Conservation (phyloP, 768 basidiomycete species). For the Termitomyces sp. region DNA sequence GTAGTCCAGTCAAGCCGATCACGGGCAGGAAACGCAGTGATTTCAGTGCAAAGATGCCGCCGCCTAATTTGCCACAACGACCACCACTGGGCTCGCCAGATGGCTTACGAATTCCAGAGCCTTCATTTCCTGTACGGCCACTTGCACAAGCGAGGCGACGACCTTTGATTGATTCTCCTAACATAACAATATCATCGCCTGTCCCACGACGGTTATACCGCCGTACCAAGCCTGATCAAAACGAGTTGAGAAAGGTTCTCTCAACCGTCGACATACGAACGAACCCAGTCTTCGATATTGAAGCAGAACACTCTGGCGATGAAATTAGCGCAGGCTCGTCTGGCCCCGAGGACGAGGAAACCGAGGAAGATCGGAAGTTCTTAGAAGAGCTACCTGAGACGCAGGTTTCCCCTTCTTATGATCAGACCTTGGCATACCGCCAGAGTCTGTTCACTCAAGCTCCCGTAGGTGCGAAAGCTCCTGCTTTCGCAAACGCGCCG, state of each 20-base stretch:
- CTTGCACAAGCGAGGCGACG: conserved; percentile 16
- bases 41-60: conserved; percentile 21
- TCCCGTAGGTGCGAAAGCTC: conserved; percentile 37
- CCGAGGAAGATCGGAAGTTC: conserved; percentile 67
- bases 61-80: conserved; percentile 21
- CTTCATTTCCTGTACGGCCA: conserved; percentile 26
- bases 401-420: conserved; percentile 67
- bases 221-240: conserved; percentile 21
- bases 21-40: not conserved
- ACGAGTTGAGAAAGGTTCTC: conserved; percentile 8
- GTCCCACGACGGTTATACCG: conserved; percentile 35
- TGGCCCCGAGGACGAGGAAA: conserved; percentile 52
- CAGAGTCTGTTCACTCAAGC: conserved; percentile 73
- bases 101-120: conserved; percentile 16
- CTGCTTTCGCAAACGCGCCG: conserved; percentile 53
- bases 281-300: conserved; percentile 56
- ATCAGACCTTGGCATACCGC: conserved; percentile 68
- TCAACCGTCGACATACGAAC: conserved; percentile 5
- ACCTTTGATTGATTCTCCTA: conserved; percentile 22
- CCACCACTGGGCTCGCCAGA: conserved; percentile 12
- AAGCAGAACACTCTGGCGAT: conserved; percentile 78
- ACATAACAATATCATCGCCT: conserved; percentile 24
- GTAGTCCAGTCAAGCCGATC: conserved; percentile 12
- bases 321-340: conserved; percentile 67
- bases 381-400: conserved; percentile 60